Conservation (phyloP, 306 rosid species). For the Cicer yamashitae region DNA sequence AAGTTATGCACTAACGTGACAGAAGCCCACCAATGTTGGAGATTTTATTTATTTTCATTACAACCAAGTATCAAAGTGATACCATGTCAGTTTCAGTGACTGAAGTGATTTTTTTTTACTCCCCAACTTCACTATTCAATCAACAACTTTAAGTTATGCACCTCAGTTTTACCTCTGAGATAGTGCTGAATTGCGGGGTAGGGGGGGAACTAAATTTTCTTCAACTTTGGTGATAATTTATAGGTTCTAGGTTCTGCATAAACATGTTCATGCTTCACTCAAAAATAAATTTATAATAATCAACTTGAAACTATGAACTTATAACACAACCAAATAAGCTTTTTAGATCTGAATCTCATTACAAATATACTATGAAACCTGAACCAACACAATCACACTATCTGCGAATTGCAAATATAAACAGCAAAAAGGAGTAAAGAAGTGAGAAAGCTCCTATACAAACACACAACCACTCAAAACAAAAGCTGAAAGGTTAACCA, state of each 20-base stretch:
- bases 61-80: too few species aligned
- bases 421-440: constrained; percentile 50
- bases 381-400: constrained; percentile 82
- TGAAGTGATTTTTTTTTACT: too few species aligned
- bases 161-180: too few species aligned
- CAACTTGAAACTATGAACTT: constrained; percentile 54
- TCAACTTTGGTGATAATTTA: neutral
- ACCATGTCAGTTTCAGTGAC: too few species aligned
- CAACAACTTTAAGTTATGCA: too few species aligned
- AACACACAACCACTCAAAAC: constrained; percentile 76
- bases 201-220: too few species aligned
- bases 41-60: too few species aligned
- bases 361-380: constrained; percentile 87
- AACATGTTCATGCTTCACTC: constrained; percentile 33
- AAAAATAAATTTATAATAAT: constrained; percentile 40
- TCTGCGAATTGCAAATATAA: constrained; percentile 77
- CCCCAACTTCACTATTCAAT: too few species aligned
- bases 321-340: constrained; percentile 62
- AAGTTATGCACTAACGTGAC: too few species aligned
- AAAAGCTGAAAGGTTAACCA: constrained; percentile 76
- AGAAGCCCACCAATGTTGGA: too few species aligned
- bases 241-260: neutral
- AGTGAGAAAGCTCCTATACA: constrained; percentile 75
- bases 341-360: constrained; percentile 64
- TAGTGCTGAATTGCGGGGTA: too few species aligned